Percentiles rank a stretch among this genome's conserved stretches.
Conservation (phyloP, 2,329 filamentous ascomycete species). For the Fusarium circinatum region DNA sequence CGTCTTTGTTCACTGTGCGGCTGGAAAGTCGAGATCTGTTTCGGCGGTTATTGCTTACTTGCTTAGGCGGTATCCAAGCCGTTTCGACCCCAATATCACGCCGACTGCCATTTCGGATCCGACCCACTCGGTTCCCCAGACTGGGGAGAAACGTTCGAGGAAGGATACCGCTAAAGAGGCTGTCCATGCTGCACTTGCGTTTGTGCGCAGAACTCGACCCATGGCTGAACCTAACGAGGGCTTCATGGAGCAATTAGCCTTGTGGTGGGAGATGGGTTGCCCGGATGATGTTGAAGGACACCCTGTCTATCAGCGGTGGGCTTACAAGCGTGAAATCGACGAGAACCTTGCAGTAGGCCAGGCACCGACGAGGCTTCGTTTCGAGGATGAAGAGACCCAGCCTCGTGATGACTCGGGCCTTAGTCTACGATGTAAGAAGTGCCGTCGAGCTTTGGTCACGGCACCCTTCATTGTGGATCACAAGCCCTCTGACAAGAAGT, state of each 20-base stretch:
- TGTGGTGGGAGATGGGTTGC: constrained; percentile 90
- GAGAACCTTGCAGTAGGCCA: constrained; percentile 75
- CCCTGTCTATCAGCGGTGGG: constrained; percentile 81
- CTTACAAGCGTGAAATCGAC: constrained; percentile 65
- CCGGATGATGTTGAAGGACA: constrained; percentile 73
- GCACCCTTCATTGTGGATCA: constrained; percentile 74
- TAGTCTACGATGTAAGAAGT: constrained; percentile 85
- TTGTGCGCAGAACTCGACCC: constrained; percentile 75
- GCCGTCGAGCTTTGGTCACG: constrained; percentile 72
- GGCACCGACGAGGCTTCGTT: constrained; percentile 84
- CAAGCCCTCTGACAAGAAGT: constrained; percentile 45
- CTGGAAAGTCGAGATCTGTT: constrained; percentile 94
- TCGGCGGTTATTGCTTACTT: constrained; percentile 86
- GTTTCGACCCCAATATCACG: constrained; percentile 57
- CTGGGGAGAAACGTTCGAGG: constrained; percentile 36
- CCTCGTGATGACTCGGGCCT: constrained; percentile 42
- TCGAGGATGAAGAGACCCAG: constrained; percentile 77
- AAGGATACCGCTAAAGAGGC: constrained; percentile 58
- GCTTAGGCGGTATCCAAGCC: constrained; percentile 72
- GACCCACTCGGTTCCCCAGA: constrained; percentile 4
- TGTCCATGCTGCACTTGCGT: constrained; percentile 69
- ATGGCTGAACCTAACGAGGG: constrained; percentile 90
- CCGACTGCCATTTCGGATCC: constrained; percentile 38
- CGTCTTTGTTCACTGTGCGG: constrained; percentile 79
- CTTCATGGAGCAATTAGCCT: constrained; percentile 87